phyloP scores from a whole-genome alignment of 2,329 filamentous ascomycete species.

The Myriosclerotinia duriaeana region DNA sequence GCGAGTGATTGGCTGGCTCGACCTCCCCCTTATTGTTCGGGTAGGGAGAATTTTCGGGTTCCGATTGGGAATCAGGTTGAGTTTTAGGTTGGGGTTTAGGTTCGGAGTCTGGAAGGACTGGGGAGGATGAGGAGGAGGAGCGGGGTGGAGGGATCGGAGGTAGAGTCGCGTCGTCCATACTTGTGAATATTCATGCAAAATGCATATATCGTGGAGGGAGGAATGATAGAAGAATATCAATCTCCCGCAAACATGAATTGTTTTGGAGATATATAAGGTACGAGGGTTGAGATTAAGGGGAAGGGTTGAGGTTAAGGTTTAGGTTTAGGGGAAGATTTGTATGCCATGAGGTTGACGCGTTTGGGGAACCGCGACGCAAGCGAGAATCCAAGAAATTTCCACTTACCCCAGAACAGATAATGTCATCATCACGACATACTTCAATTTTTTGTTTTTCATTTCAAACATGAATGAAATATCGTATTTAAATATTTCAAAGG shows the following conservation, averaged over 20 bases:
- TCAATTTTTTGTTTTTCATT: not conserved
- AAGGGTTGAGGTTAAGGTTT: not conserved
- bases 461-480: not conserved
- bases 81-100: not conserved
- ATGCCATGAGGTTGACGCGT: slow-evolving; percentile 23
- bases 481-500: not conserved
- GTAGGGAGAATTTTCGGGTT: slow-evolving; percentile 24
- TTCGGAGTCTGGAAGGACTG: slow-evolving; percentile 26
- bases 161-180: slow-evolving; percentile 41
- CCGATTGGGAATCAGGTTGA: not conserved
- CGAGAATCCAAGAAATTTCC: slow-evolving; percentile 19
- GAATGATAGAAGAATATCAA: not conserved
- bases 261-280: too few species aligned
- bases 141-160: slow-evolving; percentile 31
- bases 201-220: not conserved
- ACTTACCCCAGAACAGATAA: slow-evolving; percentile 16
- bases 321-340: slow-evolving; percentile 9
- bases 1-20: slow-evolving; percentile 31
- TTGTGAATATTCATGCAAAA: slow-evolving; percentile 20
- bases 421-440: slow-evolving; percentile 5
- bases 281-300: too few species aligned
- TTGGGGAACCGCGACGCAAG: slow-evolving; percentile 25
- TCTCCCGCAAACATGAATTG: too few species aligned
- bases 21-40: slow-evolving; percentile 29
- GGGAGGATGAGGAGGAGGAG: slow-evolving; percentile 29